phyloP scores from a whole-genome alignment of 441 rosid species.

The Adansonia rubrostipa region DNA sequence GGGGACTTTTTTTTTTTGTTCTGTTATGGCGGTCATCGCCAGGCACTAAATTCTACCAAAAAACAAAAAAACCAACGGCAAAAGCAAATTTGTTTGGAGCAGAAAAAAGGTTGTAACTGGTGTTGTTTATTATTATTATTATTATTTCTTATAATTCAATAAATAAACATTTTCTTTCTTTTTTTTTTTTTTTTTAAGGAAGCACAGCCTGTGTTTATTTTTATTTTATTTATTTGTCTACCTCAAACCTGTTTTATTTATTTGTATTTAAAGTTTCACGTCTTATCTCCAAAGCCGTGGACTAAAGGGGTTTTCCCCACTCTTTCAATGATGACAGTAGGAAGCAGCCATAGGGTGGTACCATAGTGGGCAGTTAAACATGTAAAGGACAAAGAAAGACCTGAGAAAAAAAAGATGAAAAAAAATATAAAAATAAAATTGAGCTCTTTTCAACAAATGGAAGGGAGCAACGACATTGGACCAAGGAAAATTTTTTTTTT shows the following conservation, averaged over 20 bases:
- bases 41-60: background rate
- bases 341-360: background rate
- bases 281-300: background rate
- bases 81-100: constrained; percentile 6
- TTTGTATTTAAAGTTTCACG: background rate
- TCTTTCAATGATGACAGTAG: background rate
- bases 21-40: background rate
- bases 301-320: background rate
- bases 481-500: background rate
- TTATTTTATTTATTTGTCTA: no score
- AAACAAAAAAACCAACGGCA: background rate
- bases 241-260: background rate
- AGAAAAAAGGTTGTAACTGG: background rate
- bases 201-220: no score
- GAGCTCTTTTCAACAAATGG: background rate
- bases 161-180: no score
- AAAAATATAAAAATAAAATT: background rate
- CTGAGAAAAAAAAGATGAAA: background rate
- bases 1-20: background rate
- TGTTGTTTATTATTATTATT: background rate
- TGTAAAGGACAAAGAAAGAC: background rate
- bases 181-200: no score
- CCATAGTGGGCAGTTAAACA: background rate
- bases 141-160: no score
- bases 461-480: background rate